phyloP scores from a whole-genome alignment of 2,329 filamentous ascomycete species.

The Botrytis paeoniae region DNA sequence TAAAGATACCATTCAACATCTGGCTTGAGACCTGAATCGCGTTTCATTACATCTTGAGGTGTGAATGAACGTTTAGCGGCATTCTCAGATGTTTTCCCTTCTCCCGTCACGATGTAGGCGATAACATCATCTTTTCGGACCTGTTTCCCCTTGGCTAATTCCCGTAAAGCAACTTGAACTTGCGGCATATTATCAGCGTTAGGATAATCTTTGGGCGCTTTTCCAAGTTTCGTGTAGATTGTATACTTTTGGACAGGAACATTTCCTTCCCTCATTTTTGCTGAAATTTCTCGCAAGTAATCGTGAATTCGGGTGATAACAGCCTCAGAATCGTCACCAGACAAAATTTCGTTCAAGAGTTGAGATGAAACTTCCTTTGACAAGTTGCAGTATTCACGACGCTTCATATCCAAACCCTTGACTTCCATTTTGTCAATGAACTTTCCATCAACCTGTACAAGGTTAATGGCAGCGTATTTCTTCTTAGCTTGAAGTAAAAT shows the following conservation, averaged over 20 bases:
- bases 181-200: constrained; percentile 95
- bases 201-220: constrained; percentile 88
- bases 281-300: constrained; percentile 79
- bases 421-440: constrained; percentile 94
- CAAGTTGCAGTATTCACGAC: constrained; percentile 91
- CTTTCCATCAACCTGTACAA: constrained; percentile 84
- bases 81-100: constrained; percentile 60
- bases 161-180: constrained; percentile 88
- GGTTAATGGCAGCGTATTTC: constrained; percentile 96
- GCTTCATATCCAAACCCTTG: constrained; percentile 96
- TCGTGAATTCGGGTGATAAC: constrained; percentile 90
- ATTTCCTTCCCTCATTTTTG: constrained; percentile 77
- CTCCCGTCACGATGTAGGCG: constrained; percentile 86
- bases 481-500: constrained; percentile 96
- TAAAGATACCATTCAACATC: constrained; percentile 98
- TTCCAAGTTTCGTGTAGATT: constrained; percentile 96
- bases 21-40: constrained; percentile 70
- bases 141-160: constrained; percentile 80
- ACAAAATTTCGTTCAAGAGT: constrained; percentile 90
- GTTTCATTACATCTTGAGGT: constrained; percentile 78
- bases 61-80: constrained; percentile 87
- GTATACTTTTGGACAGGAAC: constrained; percentile 86
- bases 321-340: constrained; percentile 85
- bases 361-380: constrained; percentile 92
- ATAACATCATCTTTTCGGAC: constrained; percentile 95